phyloP scores from a whole-genome alignment of 2,329 filamentous ascomycete species.

The Hypoxylon sp. region DNA sequence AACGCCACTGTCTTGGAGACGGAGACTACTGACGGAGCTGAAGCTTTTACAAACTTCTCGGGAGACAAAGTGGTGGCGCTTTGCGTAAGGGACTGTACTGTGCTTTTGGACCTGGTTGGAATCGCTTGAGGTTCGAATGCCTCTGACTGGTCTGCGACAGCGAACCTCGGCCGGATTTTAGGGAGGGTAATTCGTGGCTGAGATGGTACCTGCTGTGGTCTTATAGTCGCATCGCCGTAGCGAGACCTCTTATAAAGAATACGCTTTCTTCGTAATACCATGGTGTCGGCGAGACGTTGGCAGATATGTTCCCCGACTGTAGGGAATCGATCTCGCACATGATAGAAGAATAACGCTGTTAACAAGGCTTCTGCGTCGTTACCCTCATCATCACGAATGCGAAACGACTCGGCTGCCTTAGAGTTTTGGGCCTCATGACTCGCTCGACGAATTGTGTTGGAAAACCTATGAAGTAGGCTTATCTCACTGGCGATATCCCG shows the following conservation, averaged over 20 bases:
- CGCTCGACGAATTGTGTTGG: slow-evolving; percentile 20
- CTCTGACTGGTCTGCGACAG: background rate
- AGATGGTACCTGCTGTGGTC: background rate
- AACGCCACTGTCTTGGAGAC: slow-evolving; percentile 2
- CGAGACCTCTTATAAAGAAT: slow-evolving; percentile 8
- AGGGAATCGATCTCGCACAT: slow-evolving; percentile 11
- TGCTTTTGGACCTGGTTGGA: background rate
- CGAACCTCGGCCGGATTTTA: background rate
- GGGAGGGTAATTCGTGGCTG: background rate
- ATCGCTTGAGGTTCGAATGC: background rate
- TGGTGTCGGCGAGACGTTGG: slow-evolving; percentile 7
- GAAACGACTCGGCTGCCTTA: slow-evolving; percentile 5
- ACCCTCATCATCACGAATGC: slow-evolving; percentile 11
- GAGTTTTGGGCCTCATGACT: slow-evolving; percentile 15
- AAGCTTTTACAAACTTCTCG: slow-evolving; percentile 5
- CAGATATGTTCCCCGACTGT: slow-evolving; percentile 2
- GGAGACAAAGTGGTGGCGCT: slow-evolving; percentile 12
- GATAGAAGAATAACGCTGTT: background rate
- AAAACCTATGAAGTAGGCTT: slow-evolving; percentile 17
- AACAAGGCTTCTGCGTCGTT: slow-evolving; percentile 5
- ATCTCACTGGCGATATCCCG: slow-evolving; percentile 9
- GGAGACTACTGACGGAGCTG: slow-evolving; percentile 9
- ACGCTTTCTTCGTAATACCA: slow-evolving; percentile 12
- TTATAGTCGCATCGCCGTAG: slow-evolving; percentile 2
- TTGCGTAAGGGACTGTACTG: slow-evolving; percentile 5